Base-by-base conservation (phyloP, 2,329 filamentous ascomycete genomes). In the Pyrenophora seminiperda region DNA sequence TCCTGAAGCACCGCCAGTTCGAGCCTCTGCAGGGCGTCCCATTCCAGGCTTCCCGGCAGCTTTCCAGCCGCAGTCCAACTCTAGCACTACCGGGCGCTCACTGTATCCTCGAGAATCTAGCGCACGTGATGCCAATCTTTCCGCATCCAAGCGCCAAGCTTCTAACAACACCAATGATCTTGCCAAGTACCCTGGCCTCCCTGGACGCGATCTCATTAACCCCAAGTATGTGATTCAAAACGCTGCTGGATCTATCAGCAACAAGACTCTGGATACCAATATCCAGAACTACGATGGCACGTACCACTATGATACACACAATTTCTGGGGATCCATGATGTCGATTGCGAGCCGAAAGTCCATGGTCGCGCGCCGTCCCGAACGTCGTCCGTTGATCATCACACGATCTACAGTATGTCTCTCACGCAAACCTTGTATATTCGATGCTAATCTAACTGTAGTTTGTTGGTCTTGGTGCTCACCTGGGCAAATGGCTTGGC, bases 271-370 rank as follows among this genome's bases (percentile, higher is more conserved):
- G 48, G 78, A 84, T 58, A 89, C 87, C 0, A 80, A 89, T 62
- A 71, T 90, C 14, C 77, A 86, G 14, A 87, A 90, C 66, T 79
- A 84, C 27, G 85, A 87, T 47, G 87, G 87, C 0, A 73, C 86
- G 24, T 77, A 80, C 17, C 83, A 89, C 70, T 90, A 89, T 62
- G 89, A 91, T 58, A 87, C 84, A 0, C 88, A 92, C 67, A 91
- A 91, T 58, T 74, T 91, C 3, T 91, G 88, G 69, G 89, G 89
- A 1, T 81, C 82, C 53, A 79, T 90, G 84, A 91, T 91, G 88
- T 88, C 85, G 1, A 75, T 79, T 15, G 75, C 83, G 7, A 88
- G 86, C 0, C 80, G 83, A 42, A 73, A 79, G n/a, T 86, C 88
- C 2, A 88, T 91, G 86, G 71, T 83, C 7, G 73, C 76, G 18